These are phyloP conservation scores for Trypanosoma brucei DNA, from an alignment of 208 protist genomes.

Conservation along the genomic window DNA sequence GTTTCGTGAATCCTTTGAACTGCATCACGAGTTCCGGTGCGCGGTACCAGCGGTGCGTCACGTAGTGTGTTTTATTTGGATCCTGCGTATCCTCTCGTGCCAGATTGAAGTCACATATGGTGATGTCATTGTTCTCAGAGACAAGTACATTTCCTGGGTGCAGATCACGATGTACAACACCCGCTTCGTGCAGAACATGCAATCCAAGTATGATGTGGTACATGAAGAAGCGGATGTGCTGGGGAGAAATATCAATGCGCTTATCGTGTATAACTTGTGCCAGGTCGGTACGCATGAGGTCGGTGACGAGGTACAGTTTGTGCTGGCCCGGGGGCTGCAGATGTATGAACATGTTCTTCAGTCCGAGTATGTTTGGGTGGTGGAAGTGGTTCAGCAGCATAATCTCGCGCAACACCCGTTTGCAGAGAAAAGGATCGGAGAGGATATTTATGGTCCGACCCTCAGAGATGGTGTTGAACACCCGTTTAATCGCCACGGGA, in stretches of 20 bases:
- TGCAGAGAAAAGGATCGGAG: slow-evolving; percentile 85
- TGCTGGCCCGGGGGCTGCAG: slow-evolving; percentile 76
- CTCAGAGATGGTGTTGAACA: slow-evolving; percentile 85
- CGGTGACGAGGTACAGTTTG: slow-evolving; percentile 96
- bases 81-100: slow-evolving; percentile 86
- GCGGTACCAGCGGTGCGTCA: slow-evolving; percentile 96
- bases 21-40: slow-evolving; percentile 97
- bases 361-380: slow-evolving; percentile 94
- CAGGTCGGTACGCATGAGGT: slow-evolving; percentile 94
- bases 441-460: slow-evolving; percentile 80
- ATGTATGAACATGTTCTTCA: slow-evolving; percentile 93
- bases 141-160: slow-evolving; percentile 88
- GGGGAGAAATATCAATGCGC: slow-evolving; percentile 91
- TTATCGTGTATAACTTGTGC: slow-evolving; percentile 93
- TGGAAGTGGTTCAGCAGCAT: slow-evolving; percentile 94
- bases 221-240: slow-evolving; percentile 96
- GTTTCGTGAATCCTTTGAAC: slow-evolving; percentile 90
- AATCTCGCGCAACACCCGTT: slow-evolving; percentile 90
- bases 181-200: slow-evolving; percentile 90
- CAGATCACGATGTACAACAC: slow-evolving; percentile 90
- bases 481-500: slow-evolving; percentile 79
- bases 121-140: slow-evolving; percentile 92
- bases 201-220: slow-evolving; percentile 94
- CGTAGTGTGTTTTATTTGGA: slow-evolving; percentile 91
- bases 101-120: slow-evolving; percentile 96